Evolutionary conservation across 2,329 filamentous ascomycete species (phyloP).

Genomic region (Aspergillus flavus): DNA sequence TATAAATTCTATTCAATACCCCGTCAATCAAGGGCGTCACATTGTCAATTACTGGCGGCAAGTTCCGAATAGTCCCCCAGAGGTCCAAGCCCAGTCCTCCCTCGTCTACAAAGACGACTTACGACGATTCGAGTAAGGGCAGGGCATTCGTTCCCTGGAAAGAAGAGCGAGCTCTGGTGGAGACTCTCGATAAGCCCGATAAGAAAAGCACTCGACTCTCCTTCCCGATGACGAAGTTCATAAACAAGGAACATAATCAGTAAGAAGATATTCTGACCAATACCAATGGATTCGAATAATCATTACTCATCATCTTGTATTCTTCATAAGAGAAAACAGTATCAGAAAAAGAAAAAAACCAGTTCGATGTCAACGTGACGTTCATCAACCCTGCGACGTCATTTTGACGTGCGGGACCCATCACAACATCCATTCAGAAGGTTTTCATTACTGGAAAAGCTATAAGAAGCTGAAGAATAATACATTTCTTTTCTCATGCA

Average conservation of each 20-base stretch:
- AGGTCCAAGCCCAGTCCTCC: neutral
- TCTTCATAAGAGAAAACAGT: too few relatives aligned
- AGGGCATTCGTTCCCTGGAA: too few relatives aligned
- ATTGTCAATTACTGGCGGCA: neutral
- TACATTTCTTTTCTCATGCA: neutral
- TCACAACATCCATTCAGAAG: neutral
- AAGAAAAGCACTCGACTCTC: too few relatives aligned
- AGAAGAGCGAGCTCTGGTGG: too few relatives aligned
- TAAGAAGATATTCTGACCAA: too few relatives aligned
- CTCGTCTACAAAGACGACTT: neutral
- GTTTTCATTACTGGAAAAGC: neutral
- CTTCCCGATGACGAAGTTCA: neutral
- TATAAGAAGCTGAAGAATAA: neutral
- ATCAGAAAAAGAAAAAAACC: neutral
- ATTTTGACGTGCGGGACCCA: conserved; percentile 9
- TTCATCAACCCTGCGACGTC: conserved; percentile 6
- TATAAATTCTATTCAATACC: too few relatives aligned
- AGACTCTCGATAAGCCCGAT: too few relatives aligned
- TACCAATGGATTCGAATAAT: too few relatives aligned
- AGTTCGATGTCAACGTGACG: conserved; percentile 14
- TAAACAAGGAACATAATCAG: neutral
- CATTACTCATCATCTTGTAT: too few relatives aligned
- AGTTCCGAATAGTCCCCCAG: neutral
- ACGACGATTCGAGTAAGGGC: neutral
- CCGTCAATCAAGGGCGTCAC: neutral